A percentile compares a stretch with the other conserved stretches of the same genome.
These are phyloP conservation scores for Setaria viridis DNA, from an alignment of 202 grass and related monocot genomes.

Conservation along the genomic window DNA sequence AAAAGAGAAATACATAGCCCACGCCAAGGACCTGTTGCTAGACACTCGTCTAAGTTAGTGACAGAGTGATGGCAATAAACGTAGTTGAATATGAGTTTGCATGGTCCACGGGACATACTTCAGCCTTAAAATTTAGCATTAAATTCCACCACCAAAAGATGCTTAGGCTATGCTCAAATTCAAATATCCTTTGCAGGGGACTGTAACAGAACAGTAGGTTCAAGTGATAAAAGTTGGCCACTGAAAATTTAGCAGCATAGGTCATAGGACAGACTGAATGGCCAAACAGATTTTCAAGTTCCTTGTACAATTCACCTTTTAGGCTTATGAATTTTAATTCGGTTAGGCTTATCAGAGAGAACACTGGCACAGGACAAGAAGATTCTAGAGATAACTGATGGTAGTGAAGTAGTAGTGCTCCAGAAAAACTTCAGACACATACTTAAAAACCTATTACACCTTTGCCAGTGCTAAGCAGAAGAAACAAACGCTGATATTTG, in stretches of 20 bases:
- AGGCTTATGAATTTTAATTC: slow-evolving; percentile 17
- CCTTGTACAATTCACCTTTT: slow-evolving; percentile 19
- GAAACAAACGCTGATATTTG: slow-evolving; percentile 19
- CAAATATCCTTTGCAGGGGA: neutral
- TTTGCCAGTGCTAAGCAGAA: slow-evolving; percentile 40
- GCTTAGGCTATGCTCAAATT: slow-evolving; percentile 18
- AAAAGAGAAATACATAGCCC: neutral
- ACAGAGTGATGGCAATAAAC: neutral
- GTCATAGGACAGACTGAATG: slow-evolving; percentile 7
- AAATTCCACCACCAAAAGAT: neutral
- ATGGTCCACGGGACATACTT: slow-evolving; percentile 18
- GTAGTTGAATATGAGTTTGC: neutral
- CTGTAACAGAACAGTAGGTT: neutral
- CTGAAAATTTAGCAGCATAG: slow-evolving; percentile 14
- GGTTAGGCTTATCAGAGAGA: neutral
- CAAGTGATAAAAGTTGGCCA: neutral
- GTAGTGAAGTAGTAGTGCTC: neutral
- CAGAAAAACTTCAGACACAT: slow-evolving; percentile 23
- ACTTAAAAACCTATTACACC: slow-evolving; percentile 12
- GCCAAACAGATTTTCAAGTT: slow-evolving; percentile 8
- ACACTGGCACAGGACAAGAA: neutral
- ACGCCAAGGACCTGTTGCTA: neutral
- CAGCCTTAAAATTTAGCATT: neutral
- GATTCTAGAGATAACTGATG: slow-evolving; percentile 31
- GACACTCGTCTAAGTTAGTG: slow-evolving; percentile 48